Conservation (phyloP, 805 yeast species). For the Candida sphagnicola region DNA sequence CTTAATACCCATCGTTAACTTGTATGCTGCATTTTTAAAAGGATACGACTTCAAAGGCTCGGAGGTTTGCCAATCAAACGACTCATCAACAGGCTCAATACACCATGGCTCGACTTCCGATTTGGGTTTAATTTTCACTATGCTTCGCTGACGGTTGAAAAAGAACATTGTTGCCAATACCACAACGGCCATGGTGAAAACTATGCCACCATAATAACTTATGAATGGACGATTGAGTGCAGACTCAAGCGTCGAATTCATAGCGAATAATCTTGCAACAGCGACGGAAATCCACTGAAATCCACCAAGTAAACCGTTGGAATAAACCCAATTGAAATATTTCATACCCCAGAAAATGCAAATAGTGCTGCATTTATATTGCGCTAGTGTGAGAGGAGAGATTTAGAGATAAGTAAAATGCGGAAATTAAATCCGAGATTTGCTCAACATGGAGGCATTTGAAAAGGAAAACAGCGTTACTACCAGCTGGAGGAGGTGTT, state of each 20-base stretch:
- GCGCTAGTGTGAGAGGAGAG: too few relatives aligned
- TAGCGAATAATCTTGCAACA: too few relatives aligned
- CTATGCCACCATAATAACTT: neutral
- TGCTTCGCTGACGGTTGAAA: neutral
- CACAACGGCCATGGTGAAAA: neutral
- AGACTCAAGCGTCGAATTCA: neutral
- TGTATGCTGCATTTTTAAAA: conserved; percentile 57
- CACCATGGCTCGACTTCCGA: conserved; percentile 6
- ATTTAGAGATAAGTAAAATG: too few relatives aligned
- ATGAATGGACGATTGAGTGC: neutral
- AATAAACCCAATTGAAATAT: too few relatives aligned
- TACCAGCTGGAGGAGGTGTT: too few relatives aligned
- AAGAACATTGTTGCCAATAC: neutral
- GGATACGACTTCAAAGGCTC: conserved; percentile 36
- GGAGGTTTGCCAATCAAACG: conserved; percentile 23
- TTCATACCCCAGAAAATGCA: too few relatives aligned
- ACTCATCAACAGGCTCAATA: conserved; percentile 15
- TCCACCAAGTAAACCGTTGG: too few relatives aligned
- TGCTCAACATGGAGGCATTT: too few relatives aligned
- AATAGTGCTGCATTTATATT: too few relatives aligned
- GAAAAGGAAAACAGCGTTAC: too few relatives aligned
- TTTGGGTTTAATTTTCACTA: neutral
- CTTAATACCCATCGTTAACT: conserved; percentile 60
- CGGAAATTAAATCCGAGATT: too few relatives aligned
- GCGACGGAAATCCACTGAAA: too few relatives aligned